Conservation (phyloP, 306 rosid genomes). For the Datisca glomerata region DNA sequence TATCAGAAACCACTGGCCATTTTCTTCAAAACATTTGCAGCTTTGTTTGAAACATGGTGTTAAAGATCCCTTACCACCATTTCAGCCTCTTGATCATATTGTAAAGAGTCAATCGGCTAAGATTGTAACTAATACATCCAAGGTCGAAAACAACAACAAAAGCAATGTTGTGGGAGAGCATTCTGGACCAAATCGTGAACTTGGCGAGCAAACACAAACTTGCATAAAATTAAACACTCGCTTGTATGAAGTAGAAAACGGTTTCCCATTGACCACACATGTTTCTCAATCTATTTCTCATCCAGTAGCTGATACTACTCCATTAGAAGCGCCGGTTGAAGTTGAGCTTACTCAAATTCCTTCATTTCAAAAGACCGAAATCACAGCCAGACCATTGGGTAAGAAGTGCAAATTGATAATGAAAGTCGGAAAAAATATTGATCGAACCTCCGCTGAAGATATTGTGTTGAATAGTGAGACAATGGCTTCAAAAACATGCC, state of each 20-base stretch:
- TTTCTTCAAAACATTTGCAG: conserved; percentile 37
- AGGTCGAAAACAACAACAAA: conserved; percentile 8
- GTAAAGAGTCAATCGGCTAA: conserved; percentile 16
- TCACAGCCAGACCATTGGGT: conserved; percentile 14
- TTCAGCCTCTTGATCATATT: conserved; percentile 25
- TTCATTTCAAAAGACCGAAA: conserved; percentile 18
- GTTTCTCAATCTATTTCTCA: conserved; percentile 29
- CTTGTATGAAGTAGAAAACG: conserved; percentile 35
- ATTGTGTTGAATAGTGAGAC: conserved; percentile 32
- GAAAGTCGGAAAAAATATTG: conserved; percentile 20
- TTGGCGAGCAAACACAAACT: conserved; percentile 16
- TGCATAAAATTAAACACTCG: conserved; percentile 21
- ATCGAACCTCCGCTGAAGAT: conserved; percentile 29
- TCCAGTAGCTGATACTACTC: conserved; percentile 16
- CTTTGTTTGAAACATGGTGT: conserved; percentile 47
- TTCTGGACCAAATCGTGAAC: conserved; percentile 18
- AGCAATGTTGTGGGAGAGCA: conserved; percentile 15
- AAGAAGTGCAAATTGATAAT: conserved; percentile 40
- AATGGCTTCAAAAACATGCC: conserved; percentile 48
- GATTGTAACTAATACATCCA: conserved; percentile 16
- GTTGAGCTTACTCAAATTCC: conserved; percentile 14
- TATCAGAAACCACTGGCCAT: conserved; percentile 45
- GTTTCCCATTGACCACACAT: conserved; percentile 30
- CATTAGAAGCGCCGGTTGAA: conserved; percentile 22
- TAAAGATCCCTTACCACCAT: conserved; percentile 42